These are phyloP conservation scores for Boletus rubropictus DNA, from an alignment of 768 basidiomycete genomes.

Conservation along the genomic window DNA sequence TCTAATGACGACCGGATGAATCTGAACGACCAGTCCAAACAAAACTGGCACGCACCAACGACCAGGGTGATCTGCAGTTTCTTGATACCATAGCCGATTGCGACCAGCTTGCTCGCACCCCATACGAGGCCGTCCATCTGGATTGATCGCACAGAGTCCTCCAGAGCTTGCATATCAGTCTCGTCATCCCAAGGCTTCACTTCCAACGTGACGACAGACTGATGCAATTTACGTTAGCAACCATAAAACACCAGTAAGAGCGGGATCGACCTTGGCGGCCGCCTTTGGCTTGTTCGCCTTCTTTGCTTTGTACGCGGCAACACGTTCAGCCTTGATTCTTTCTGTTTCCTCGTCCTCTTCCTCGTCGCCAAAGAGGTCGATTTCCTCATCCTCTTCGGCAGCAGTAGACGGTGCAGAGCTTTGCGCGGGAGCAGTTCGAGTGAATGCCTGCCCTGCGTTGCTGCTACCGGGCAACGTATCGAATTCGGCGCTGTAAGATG, in stretches of 20 bases:
- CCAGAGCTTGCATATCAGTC: slow-evolving; percentile 90
- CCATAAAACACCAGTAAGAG: slow-evolving; percentile 2
- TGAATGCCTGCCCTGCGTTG: slow-evolving; percentile 69
- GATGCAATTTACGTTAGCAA: slow-evolving; percentile 14
- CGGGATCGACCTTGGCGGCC: slow-evolving; percentile 65
- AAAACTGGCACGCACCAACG: slow-evolving; percentile 38
- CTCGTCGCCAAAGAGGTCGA: slow-evolving; percentile 86
- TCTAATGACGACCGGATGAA: slow-evolving; percentile 48
- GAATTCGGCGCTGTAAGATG: slow-evolving; percentile 78
- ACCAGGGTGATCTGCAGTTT: slow-evolving; percentile 79
- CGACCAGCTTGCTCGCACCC: slow-evolving; percentile 90
- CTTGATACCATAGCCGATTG: slow-evolving; percentile 89
- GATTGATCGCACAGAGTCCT: slow-evolving; percentile 78
- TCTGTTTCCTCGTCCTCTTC: slow-evolving; percentile 84
- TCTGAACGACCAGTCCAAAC: background rate
- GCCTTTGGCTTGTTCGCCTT: slow-evolving; percentile 89
- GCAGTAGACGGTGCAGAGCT: slow-evolving; percentile 43
- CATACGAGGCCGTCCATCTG: slow-evolving; percentile 89
- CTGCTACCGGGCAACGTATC: slow-evolving; percentile 78
- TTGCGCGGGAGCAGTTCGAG: slow-evolving; percentile 41
- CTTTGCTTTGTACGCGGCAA: slow-evolving; percentile 89
- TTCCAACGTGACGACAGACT: slow-evolving; percentile 97
- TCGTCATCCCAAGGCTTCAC: slow-evolving; percentile 99
- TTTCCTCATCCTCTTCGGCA: slow-evolving; percentile 56
- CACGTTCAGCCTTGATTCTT: slow-evolving; percentile 82